phyloP scores from a whole-genome alignment of 805 yeast species.

The Yamadazyma sp. region DNA sequence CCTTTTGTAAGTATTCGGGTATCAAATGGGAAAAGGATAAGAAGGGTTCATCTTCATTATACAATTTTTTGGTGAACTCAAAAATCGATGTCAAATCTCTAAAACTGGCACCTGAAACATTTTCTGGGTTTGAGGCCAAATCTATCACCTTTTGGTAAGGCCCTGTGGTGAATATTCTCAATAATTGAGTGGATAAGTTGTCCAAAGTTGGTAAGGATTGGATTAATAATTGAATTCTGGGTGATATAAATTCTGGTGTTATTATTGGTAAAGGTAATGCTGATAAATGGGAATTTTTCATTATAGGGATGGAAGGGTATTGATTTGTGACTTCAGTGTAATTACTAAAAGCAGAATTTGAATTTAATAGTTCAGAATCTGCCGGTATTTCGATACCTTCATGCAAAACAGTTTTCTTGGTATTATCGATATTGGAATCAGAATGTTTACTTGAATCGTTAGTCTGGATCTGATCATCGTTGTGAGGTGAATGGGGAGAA shows the following conservation, averaged over 20 bases:
- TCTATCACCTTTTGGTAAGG: slow-evolving; percentile 75
- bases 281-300: slow-evolving; percentile 50
- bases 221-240: slow-evolving; percentile 60
- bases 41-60: slow-evolving; percentile 69
- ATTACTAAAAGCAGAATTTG: slow-evolving; percentile 39
- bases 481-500: neutral
- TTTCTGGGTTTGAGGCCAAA: slow-evolving; percentile 61
- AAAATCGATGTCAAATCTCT: slow-evolving; percentile 70
- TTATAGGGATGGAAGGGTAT: slow-evolving; percentile 30
- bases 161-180: slow-evolving; percentile 67
- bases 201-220: slow-evolving; percentile 76
- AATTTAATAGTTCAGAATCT: slow-evolving; percentile 38
- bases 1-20: slow-evolving; percentile 67
- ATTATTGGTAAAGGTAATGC: slow-evolving; percentile 58
- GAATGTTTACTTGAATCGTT: slow-evolving; percentile 1
- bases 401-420: slow-evolving; percentile 16
- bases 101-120: slow-evolving; percentile 64
- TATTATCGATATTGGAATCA: slow-evolving; percentile 1
- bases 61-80: slow-evolving; percentile 71
- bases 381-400: slow-evolving; percentile 32
- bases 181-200: slow-evolving; percentile 75
- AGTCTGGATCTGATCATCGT: no score
- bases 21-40: slow-evolving; percentile 66
- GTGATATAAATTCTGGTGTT: slow-evolving; percentile 55
- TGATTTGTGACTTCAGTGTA: slow-evolving; percentile 40